Base-by-base conservation (phyloP, 1,284 basidiomycete species). In the Anthracocystis panici-leucophaei region DNA sequence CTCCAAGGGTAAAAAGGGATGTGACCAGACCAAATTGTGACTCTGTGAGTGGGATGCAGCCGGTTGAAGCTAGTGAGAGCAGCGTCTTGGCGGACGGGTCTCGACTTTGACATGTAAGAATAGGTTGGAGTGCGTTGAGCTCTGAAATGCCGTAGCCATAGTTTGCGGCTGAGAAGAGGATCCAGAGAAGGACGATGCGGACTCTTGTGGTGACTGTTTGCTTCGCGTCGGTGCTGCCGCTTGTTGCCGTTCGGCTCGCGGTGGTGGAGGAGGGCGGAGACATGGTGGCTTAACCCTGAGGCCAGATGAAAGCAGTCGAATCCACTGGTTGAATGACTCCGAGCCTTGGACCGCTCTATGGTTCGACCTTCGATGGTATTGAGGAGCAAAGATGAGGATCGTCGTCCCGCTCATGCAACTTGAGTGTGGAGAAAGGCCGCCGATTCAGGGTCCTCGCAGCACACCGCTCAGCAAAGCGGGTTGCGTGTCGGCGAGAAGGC, bases 1-100 rank as follows among this genome's bases (percentile, higher is more conserved):
- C 95, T 8, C 95, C 95, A n/a, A 93, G 80, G 1, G 93, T 95
- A 85, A 94, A 95, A 33, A 92, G 87, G 27, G 94, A 89, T 0
- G 94, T 97, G 46, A 95, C 89, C 35, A 91, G 84, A 18, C 92
- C 92, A 87, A 95, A 96, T 18, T 77, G 71, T 29, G 60, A 53
- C 20, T 80, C 74, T 14, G 62, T 70, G 14, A 78, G 59, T 9
- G 66, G 60, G 18, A 80, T 72, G 56, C 78, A 75, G 42, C 59
- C 57, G 25, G 70, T 73, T 7, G 64, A 33, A 21, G 56, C n/a
- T n/a, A 61, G 66, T 8, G 67, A 70, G 38, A 62, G 40, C 20
- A 9, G 48, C 8, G 27, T 49, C 1, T 48, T 33, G 8, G 38
- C 25, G 25, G 60, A 48, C 12, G 69, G 71, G 16, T 54, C 55